Conservation (phyloP, 495 filamentous ascomycete species). For the Penicillium lagena region DNA sequence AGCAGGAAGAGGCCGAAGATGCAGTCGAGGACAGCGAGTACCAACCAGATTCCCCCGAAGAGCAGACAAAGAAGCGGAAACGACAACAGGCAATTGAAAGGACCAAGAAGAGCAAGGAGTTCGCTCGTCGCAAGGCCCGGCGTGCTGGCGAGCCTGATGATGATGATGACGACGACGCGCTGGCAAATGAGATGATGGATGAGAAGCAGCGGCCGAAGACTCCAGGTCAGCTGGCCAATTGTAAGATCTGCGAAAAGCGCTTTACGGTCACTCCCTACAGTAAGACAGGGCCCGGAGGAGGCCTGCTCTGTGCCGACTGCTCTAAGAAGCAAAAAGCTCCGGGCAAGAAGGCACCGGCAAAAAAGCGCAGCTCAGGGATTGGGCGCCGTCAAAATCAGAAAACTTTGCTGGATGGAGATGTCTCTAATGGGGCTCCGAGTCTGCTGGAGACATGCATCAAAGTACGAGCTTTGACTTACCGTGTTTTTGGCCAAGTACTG, state of each 20-base stretch:
- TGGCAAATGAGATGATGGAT: constrained; percentile 50
- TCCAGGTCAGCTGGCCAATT: constrained; percentile 85
- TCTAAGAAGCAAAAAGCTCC: constrained; percentile 68
- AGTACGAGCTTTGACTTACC: constrained; percentile 17
- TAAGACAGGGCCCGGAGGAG: constrained; percentile 72
- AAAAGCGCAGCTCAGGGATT: constrained; percentile 46
- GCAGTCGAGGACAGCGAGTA: constrained; percentile 14
- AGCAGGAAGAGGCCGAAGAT: constrained; percentile 12
- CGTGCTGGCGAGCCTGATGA: constrained; percentile 41
- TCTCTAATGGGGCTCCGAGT: constrained; percentile 60
- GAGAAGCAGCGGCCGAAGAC: constrained; percentile 52
- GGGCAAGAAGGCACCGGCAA: constrained; percentile 53
- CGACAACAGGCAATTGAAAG: constrained; percentile 60
- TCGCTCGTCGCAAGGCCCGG: constrained; percentile 51
- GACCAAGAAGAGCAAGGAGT: constrained; percentile 71
- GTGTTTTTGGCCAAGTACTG: not conserved
- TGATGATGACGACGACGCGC: constrained; percentile 42
- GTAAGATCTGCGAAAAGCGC: constrained; percentile 75
- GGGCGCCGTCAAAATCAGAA: constrained; percentile 69
- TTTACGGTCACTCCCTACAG: constrained; percentile 94
- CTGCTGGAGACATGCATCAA: constrained; percentile 76
- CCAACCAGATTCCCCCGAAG: constrained; percentile 35
- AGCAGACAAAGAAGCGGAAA: constrained; percentile 54
- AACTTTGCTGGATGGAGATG: constrained; percentile 69
- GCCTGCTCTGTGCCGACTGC: constrained; percentile 77